Base-by-base conservation (phyloP, 345 rosid species). In the Draba incana region DNA sequence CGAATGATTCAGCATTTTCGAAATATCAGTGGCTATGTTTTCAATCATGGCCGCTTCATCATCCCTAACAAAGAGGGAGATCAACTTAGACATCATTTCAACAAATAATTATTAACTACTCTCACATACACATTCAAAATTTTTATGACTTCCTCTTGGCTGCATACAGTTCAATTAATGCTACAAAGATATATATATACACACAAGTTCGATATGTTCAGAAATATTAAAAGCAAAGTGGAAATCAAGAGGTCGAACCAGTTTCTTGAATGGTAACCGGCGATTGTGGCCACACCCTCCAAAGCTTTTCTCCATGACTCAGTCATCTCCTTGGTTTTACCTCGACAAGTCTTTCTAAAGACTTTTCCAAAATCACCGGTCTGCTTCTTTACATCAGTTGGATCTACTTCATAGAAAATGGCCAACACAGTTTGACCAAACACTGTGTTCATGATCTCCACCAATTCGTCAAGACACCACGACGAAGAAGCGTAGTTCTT, bases 381-480 rank as follows among this genome's bases (percentile, higher is more conserved):
- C 15, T 24, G 57, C 14, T 52, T 52, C 37, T 30, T 52, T 0
- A 55, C 41, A 28, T 55, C 38, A 5, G 31, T 28, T 28, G 31
- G 31, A 28, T 28, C 35, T 31, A 31, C 35, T 31, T 31, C 35
- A 31, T 56, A 37, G 43, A 56, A 56, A 33, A 56, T 6, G 12
- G 43, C 7, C 24, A 59, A 11, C 28, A 59, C 49, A 1, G 4
- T 59, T 24, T 23, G 48, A 14, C 28, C 25, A 2, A 3, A 8
- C 15, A 15, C 50, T 16, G 1, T 16, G 33, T 13, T 45, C 45
- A 39, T 23, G n/a, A 42, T 59, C 64, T 41, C 39, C 16, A 23
- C n/a, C 10, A 59, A 27, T 24, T 59, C 64, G 5, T 59, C 31
- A 13, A 59, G 15, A 14, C 64, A 59, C 33, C 64, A 59, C 8